A percentile compares a stretch with the other conserved stretches of the same genome.
phyloP scores from a whole-genome alignment of 306 rosid genomes.

The Dalbergia cultrata region DNA sequence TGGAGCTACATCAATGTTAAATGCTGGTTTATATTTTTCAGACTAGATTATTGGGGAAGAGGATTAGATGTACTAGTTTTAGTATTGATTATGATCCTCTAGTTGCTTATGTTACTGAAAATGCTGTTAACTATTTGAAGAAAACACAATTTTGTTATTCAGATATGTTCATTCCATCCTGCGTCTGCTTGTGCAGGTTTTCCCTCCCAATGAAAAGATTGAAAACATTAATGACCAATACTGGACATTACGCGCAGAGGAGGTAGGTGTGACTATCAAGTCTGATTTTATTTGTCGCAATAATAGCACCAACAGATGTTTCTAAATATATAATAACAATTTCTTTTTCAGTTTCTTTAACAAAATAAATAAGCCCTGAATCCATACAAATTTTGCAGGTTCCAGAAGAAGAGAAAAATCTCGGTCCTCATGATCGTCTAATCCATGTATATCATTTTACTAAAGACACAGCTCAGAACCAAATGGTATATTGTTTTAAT shows the following conservation, averaged over 20 bases:
- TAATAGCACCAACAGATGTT: constrained; percentile 11
- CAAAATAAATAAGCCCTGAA: constrained; percentile 11
- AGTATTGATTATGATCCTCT: background rate
- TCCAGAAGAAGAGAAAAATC: constrained; percentile 89
- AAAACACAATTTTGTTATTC: constrained; percentile 3
- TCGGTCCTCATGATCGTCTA: constrained; percentile 76
- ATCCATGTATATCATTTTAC: constrained; percentile 92
- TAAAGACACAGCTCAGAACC: constrained; percentile 84
- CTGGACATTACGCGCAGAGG: constrained; percentile 96
- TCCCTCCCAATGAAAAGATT: constrained; percentile 84
- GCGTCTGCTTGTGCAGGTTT: constrained; percentile 66
- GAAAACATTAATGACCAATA: constrained; percentile 91
- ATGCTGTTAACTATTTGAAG: constrained; percentile 6
- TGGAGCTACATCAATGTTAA: constrained; percentile 38
- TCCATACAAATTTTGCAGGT: constrained; percentile 54
- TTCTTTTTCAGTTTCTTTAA: constrained; percentile 9
- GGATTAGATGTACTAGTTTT: background rate
- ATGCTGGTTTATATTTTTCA: constrained; percentile 33
- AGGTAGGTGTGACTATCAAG: constrained; percentile 56
- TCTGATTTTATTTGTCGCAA: constrained; percentile 35
- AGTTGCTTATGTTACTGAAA: constrained; percentile 25
- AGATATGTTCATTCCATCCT: constrained; percentile 28
- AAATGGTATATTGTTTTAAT: constrained; percentile 59
- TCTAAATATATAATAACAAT: background rate
- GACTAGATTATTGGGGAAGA: background rate